A percentile compares a stretch with the other conserved stretches of the same genome.
phyloP scores from a whole-genome alignment of 345 rosid species.

The Crucihimalaya himalaica region DNA sequence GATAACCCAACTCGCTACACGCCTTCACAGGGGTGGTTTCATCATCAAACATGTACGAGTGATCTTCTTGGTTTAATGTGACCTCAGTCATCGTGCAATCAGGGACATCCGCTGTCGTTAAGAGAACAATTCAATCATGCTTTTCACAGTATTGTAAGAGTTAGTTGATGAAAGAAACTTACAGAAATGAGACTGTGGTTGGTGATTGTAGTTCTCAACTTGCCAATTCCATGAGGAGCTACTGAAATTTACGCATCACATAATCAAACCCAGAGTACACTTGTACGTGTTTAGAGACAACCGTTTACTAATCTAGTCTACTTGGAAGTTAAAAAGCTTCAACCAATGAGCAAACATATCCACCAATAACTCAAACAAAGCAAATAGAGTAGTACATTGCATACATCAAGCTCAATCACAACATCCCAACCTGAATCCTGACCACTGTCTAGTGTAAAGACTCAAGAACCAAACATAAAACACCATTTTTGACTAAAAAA shows the following conservation, averaged over 20 bases:
- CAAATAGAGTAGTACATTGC: background rate
- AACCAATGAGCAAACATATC: background rate
- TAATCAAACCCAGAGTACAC: constrained; percentile 7
- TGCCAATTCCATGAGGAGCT: constrained; percentile 40
- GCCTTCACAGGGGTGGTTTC: constrained; percentile 86
- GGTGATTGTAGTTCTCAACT: constrained; percentile 16
- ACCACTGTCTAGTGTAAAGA: background rate
- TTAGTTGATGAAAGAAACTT: constrained; percentile 3
- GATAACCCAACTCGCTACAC: constrained; percentile 70
- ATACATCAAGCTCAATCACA: background rate
- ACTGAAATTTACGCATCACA: constrained; percentile 8
- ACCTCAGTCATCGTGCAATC: constrained; percentile 53
- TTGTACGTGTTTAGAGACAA: background rate
- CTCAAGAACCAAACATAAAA: background rate
- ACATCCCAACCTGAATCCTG: background rate
- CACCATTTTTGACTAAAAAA: background rate
- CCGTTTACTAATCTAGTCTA: background rate
- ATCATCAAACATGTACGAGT: constrained; percentile 80
- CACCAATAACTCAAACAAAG: constrained; percentile 4
- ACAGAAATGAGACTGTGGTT: constrained; percentile 34
- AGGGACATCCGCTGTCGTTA: constrained; percentile 29
- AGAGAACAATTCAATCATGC: background rate
- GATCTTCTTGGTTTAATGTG: constrained; percentile 70
- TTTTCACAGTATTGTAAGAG: background rate
- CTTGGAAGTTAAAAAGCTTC: background rate